Conservation (phyloP, 1,139 yeast species). For the Diutina catenulata region DNA sequence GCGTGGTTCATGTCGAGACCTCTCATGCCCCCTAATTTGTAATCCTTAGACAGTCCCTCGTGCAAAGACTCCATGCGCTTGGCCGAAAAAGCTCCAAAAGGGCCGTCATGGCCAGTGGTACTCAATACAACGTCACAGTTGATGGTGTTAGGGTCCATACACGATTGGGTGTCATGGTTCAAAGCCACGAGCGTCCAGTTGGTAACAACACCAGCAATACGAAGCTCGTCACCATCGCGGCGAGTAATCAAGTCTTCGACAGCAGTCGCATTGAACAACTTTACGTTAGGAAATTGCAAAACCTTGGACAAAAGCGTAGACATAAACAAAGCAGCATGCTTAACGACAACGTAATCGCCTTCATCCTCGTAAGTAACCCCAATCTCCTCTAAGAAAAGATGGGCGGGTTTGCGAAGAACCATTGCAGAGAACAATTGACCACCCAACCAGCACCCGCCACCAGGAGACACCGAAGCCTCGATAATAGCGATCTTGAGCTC, state of each 20-base stretch:
- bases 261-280: constrained; percentile 70
- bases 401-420: constrained; percentile 73
- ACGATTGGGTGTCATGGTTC: constrained; percentile 68
- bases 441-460: constrained; percentile 76
- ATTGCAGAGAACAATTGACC: constrained; percentile 74
- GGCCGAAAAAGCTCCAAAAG: constrained; percentile 75
- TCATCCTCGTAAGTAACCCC: constrained; percentile 65
- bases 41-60: constrained; percentile 26
- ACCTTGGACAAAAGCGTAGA: constrained; percentile 64
- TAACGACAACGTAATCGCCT: constrained; percentile 71
- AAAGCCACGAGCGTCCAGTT: constrained; percentile 73
- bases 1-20: constrained; percentile 73
- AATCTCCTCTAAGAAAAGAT: constrained; percentile 52
- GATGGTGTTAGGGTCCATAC: constrained; percentile 81
- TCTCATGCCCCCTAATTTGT: constrained; percentile 63
- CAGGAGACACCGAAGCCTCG: constrained; percentile 67
- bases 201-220: constrained; percentile 72
- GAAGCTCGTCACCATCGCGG: constrained; percentile 40
- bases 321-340: constrained; percentile 71
- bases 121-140: constrained; percentile 61
- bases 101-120: constrained; percentile 77
- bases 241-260: constrained; percentile 71
- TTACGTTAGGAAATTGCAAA: constrained; percentile 60
- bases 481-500: constrained; percentile 65
- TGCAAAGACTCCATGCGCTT: constrained; percentile 21